Evolutionary conservation across 305 asterid species (phyloP).

Genomic region (Fraxinus nigra): DNA sequence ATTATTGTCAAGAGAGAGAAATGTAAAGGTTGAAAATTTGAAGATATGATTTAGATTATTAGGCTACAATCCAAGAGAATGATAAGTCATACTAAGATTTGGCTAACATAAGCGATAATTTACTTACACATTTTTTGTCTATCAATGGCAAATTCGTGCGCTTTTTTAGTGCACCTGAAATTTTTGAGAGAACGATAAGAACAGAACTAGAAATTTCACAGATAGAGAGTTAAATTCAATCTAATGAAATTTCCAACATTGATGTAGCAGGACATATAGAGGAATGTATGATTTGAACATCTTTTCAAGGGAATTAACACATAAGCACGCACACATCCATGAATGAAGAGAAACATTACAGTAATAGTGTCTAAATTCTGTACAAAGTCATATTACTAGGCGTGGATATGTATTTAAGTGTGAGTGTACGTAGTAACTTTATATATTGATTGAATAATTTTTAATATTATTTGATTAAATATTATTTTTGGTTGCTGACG

Average conservation of each 20-base stretch:
- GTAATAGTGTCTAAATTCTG: neutral
- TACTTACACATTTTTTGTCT: neutral
- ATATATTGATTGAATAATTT: too few relatives aligned
- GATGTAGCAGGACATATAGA: constrained; percentile 36
- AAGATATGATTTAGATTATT: too few relatives aligned
- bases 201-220: constrained; percentile 68
- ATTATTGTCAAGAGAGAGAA: too few relatives aligned
- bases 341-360: neutral
- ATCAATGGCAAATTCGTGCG: constrained; percentile 61
- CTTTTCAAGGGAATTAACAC: neutral
- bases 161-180: constrained; percentile 76
- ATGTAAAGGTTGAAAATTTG: too few relatives aligned
- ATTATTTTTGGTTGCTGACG: too few relatives aligned
- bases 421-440: too few relatives aligned
- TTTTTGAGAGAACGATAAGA: constrained; percentile 67
- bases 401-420: too few relatives aligned
- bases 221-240: constrained; percentile 63
- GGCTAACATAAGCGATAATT: neutral
- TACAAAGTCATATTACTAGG: neutral
- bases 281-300: constrained; percentile 41
- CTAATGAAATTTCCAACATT: constrained; percentile 37
- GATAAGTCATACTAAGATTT: neutral
- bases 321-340: neutral
- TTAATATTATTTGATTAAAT: too few relatives aligned
- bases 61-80: too few relatives aligned